Percentiles rank a stretch among this genome's conserved stretches.
Conservation (phyloP, 306 rosid species). For the Castanopsis chinensis region DNA sequence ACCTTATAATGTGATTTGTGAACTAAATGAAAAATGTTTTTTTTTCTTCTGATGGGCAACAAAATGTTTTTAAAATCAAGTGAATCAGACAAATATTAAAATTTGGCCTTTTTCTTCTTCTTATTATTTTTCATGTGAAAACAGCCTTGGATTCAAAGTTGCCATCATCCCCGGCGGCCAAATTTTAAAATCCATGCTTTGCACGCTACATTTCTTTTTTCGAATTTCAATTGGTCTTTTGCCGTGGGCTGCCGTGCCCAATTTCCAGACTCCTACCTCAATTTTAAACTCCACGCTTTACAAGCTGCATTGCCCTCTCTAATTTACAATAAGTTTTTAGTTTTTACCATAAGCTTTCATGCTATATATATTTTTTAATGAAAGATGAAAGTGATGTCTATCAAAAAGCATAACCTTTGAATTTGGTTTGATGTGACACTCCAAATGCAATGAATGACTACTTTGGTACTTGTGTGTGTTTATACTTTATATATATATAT, state of each 20-base stretch:
- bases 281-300: too few species aligned
- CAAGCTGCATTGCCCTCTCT: too few species aligned
- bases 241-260: not conserved
- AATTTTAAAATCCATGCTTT: not conserved
- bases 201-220: not conserved
- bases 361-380: too few species aligned
- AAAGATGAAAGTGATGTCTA: not conserved
- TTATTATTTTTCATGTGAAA: not conserved
- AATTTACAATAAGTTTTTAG: too few species aligned
- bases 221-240: not conserved
- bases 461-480: too few species aligned
- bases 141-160: not conserved
- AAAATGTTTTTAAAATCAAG: not conserved
- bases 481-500: too few species aligned
- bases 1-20: too few species aligned
- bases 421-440: not conserved
- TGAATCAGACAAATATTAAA: not conserved
- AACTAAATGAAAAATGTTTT: too few species aligned
- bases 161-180: not conserved
- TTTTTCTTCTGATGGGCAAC: too few species aligned
- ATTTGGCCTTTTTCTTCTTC: not conserved
- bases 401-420: not conserved
- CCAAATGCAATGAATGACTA: not conserved
- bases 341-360: too few species aligned
- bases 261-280: not conserved